Evolutionary conservation across 495 filamentous ascomycete genomes (phyloP), one percentile per base, ranked within the genome.

Genomic region (Bombardia bombarda): DNA sequence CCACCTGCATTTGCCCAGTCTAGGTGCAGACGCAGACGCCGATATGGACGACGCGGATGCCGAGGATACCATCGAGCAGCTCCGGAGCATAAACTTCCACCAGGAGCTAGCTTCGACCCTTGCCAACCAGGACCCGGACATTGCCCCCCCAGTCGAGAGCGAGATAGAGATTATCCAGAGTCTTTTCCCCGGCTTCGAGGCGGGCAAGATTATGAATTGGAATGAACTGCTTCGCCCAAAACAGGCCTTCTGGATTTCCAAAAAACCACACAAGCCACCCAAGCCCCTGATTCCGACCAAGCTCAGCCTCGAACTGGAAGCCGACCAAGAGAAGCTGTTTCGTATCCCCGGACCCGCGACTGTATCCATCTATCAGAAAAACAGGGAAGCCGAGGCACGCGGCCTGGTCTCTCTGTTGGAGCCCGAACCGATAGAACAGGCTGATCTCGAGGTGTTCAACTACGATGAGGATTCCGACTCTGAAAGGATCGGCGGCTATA

Each of bases 271-370:
- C 1, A 90, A 87, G 58, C 72, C 77, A 9, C 88, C 93, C 16
- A 95, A 86, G 55, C 74, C 83, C 1, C 69, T 95, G 14, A 69
- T 87, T 12, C 87, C 88, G 0, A 88, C 83, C 10, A 99, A 97
- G 61, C 70, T 94, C 36, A 86, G 79, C 44, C 65, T 97, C 5
- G 92, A 97, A 44, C 63, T 96, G 9, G 79, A 80, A 3, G 70
- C 72, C 35, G 92, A 97, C 53, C 82, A 92, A 51, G 82, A 89
- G 49, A 82, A 84, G 46, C 63, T 72, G 8, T 98, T 98, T 59
- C 79, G 74, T 30, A 75, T 89, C 1, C 70, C 74, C 3, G 78
- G 75, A 1, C 68, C 76, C 17, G 62, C 69, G 0, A 62, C 49
- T 14, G 28, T 49, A 1, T 47, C 61, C 2, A 60, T 61, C 14